Evolutionary conservation across 192 early-diverging fungal genomes (phyloP).

Genomic region (Phlyctochytrium planicorne): DNA sequence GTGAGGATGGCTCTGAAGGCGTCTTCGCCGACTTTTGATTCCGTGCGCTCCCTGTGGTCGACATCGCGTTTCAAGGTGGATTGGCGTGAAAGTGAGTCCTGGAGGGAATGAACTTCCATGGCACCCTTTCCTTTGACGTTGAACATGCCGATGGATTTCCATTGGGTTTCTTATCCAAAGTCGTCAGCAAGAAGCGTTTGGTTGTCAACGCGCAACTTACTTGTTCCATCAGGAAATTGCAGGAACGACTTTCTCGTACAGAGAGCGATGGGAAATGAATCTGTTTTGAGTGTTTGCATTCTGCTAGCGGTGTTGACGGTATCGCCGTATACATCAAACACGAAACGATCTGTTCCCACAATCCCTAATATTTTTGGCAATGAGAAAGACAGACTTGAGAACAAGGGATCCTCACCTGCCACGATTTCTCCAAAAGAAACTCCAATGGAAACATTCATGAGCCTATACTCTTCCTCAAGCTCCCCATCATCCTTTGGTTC

Average conservation of each 20-base stretch:
- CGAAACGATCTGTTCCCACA: background rate
- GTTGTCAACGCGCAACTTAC: no score
- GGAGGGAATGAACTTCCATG: background rate
- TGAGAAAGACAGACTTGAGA: no score
- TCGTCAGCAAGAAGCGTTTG: no score
- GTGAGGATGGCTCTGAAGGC: no score
- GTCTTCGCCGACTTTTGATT: no score
- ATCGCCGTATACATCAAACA: constrained; percentile 1
- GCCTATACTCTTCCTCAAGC: background rate
- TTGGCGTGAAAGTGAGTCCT: no score
- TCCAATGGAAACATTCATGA: background rate
- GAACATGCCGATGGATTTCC: background rate
- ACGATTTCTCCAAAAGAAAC: background rate
- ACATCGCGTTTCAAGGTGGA: no score
- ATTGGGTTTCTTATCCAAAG: background rate
- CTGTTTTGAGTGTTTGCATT: background rate
- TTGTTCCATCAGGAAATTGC: background rate
- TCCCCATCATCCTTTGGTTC: background rate
- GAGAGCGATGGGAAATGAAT: background rate
- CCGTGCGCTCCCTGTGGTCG: no score
- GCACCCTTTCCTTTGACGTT: background rate
- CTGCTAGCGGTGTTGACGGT: background rate
- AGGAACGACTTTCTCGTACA: background rate
- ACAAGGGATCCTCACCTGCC: background rate
- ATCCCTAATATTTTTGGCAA: constrained; percentile 1